A percentile compares a stretch with the other conserved stretches of the same genome.
phyloP scores from a whole-genome alignment of 192 early-diverging fungal species.

The Mortierella alpina region DNA sequence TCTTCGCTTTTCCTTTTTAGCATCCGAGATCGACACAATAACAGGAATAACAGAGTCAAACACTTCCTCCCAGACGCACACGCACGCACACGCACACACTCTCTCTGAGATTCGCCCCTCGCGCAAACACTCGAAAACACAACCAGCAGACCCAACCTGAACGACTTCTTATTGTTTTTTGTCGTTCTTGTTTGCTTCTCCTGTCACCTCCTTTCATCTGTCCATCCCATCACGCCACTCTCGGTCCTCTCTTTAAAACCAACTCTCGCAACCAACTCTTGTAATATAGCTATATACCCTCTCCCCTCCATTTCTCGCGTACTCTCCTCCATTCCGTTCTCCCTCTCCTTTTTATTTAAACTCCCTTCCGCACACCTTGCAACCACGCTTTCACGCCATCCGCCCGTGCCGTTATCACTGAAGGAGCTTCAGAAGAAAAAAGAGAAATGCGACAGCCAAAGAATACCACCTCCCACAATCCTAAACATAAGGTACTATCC shows the following conservation, averaged over 20 bases:
- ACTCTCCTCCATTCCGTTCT: background rate
- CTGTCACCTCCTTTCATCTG: too few species aligned
- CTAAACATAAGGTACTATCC: conserved; percentile 28
- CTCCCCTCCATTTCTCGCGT: too few species aligned
- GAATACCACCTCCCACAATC: background rate
- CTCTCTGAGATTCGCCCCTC: too few species aligned
- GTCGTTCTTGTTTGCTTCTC: background rate
- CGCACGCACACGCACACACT: background rate
- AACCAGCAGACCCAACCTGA: background rate
- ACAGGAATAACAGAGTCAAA: too few species aligned
- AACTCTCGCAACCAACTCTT: too few species aligned
- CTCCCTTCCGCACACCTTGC: background rate
- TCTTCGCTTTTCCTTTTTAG: too few species aligned
- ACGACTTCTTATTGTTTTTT: background rate
- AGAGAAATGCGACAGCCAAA: background rate
- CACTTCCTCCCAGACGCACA: background rate
- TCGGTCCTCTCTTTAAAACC: too few species aligned
- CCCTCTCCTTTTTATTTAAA: background rate
- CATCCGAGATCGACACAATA: too few species aligned
- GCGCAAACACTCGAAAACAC: too few species aligned
- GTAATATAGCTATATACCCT: too few species aligned
- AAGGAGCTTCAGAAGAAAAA: background rate
- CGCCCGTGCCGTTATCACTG: too few species aligned
- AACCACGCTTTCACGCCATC: background rate
- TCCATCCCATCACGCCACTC: too few species aligned